Conservation (phyloP, 1,139 yeast species). For the Yamadazyma trypodendri region DNA sequence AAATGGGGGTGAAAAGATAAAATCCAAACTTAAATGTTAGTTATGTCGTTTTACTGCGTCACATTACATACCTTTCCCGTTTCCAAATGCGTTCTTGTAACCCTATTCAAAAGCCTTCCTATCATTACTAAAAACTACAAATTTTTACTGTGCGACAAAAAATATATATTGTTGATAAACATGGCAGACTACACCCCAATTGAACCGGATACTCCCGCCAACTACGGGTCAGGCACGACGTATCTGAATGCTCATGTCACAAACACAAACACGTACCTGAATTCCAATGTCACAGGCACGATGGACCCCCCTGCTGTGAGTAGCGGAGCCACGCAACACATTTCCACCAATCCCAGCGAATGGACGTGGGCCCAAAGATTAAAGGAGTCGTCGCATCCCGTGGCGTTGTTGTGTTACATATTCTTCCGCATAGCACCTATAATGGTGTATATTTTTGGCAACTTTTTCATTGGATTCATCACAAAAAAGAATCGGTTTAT, state of each 20-base stretch:
- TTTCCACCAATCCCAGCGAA: conserved; percentile 16
- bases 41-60: too few species aligned
- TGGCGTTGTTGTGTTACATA: conserved; percentile 66
- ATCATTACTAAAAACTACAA: conserved; percentile 9
- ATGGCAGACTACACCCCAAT: conserved; percentile 27
- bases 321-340: background rate
- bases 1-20: conserved; percentile 81
- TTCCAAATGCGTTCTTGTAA: conserved; percentile 63
- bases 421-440: conserved; percentile 65
- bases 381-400: conserved; percentile 76
- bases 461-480: conserved; percentile 50
- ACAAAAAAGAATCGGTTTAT: conserved; percentile 56
- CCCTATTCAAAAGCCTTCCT: conserved; percentile 32
- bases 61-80: conserved; percentile 63
- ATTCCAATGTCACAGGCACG: conserved; percentile 1
- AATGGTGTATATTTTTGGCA: conserved; percentile 67
- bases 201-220: conserved; percentile 25
- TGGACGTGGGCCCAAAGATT: conserved; percentile 28
- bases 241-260: background rate
- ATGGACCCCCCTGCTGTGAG: conserved; percentile 5
- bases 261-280: conserved; percentile 1
- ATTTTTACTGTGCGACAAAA: conserved; percentile 6
- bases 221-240: background rate
- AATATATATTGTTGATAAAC: background rate
- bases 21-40: conserved; percentile 78